Evolutionary conservation across 495 filamentous ascomycete species (phyloP), one percentile per base, ranked within the genome.

Genomic region (Trypethelium eluteriae): DNA sequence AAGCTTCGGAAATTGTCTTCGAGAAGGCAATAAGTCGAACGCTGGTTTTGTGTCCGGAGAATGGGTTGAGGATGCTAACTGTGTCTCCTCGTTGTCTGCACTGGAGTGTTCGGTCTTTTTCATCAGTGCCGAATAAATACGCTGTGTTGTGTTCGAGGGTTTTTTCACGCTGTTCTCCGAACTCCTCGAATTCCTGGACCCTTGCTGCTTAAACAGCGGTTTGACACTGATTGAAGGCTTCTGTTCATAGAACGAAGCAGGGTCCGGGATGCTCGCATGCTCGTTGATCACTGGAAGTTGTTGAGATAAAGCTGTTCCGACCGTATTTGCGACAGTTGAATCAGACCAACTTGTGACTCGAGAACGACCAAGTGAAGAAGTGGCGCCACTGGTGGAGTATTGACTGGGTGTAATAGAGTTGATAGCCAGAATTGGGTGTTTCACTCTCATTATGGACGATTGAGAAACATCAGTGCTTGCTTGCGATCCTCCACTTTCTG

Each of bases 341-440:
- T 87, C 82, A 3, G 83, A 81, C 90, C 89, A 92, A 72, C 90
- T 93, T 14, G 88, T 92, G 47, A 92, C 82, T 16, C 88, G 81
- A 64, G 89, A 91, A 62, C 47, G 14, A 50, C 44, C 11, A 38
- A 65, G 32, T 12, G 7, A 25, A 39, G 44, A 62, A 41, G 44
- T 12, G 12, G 49, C 41, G 14, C 38, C 47, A 36, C 63, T 65
- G 38, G 12, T 6, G 56, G 63, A 65, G n/a, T 39, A 9, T 18
- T 36, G 53, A 59, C 53, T 59, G 32, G 34, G 14, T 36, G 32
- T 14, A 36, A 18, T 5, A 36, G 53, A 32, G 3, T 32, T 36
- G 10, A 10, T 10, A 59, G 53, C 18, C 53, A 6, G 25, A 36
- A 4, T 59, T 35, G 16, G 6, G 32, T 65, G 39, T 14, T 10